Base-by-base conservation (phyloP, 257 asterid genomes). In the Eustoma russellianum region DNA sequence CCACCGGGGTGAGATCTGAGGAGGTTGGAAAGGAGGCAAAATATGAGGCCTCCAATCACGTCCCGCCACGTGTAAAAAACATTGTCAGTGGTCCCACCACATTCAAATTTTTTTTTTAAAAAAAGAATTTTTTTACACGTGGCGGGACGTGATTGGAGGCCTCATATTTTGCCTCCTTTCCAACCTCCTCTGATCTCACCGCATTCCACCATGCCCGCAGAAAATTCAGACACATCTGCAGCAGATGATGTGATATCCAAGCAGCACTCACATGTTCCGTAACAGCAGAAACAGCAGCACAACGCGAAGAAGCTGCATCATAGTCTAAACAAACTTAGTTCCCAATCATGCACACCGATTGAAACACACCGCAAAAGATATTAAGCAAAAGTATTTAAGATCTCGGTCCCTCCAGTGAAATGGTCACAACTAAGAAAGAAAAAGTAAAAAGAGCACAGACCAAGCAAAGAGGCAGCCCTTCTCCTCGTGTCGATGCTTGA, bases 221-320 rank as follows among this genome's bases (percentile, higher is more conserved):
- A 13, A 19, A 30, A 6, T 1, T 59, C 33, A 73, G 30, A n/a
- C 34, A 41, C 60, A 54, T 7, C 17, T 52, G 38, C 76, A 62
- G 69, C 71, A 74, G 50, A 62, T 15, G 3, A n/a, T n/a, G n/a
- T n/a, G n/a, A 65, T 40, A 51, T 74, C 68, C 60, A 66, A 64
- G 57, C 67, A 68, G 65, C 75, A 69, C 60, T 74, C 64, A 8
- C 79, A 74, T 11, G 76, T 51, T 62, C 69, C 72, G 41, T 50
- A 73, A 70, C 74, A 69, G 46, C 76, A 74, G 63, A 69, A 74
- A 43, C 68, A 66, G 73, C 76, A 73, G 45, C 73, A 73, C 61
- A 46, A 6, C 5, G 73, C 18, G 61, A 74, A 74, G 56, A 70
- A 60, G 46, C 71, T 66, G 65, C 65, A 51, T 14, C 2, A 28